Percentiles rank a stretch among this genome's conserved stretches.
Conservation (phyloP, 169 alveolate species). For the Plasmodium knowlesi region DNA sequence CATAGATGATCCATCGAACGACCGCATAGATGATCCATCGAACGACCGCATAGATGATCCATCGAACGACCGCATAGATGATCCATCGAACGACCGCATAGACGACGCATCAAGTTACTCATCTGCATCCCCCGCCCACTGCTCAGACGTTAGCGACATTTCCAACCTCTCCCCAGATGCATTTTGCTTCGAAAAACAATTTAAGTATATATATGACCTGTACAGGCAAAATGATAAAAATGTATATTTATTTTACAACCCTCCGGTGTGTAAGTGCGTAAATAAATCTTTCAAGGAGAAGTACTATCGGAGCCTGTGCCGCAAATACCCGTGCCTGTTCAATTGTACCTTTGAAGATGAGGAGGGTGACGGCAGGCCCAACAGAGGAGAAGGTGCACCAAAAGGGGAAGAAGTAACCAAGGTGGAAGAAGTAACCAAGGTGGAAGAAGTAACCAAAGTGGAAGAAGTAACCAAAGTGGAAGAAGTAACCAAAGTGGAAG, state of each 20-base stretch:
- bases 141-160: conserved; percentile 46
- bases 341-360: conserved; percentile 22
- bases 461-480: too few relatives aligned
- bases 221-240: conserved; percentile 69
- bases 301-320: conserved; percentile 17
- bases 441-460: background rate
- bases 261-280: conserved; percentile 69
- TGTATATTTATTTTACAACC: conserved; percentile 56
- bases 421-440: background rate
- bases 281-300: conserved; percentile 36
- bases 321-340: conserved; percentile 66
- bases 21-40: background rate
- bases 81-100: background rate
- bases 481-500: background rate
- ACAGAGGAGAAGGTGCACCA: background rate
- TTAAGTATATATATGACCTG: conserved; percentile 73
- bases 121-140: background rate
- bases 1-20: background rate
- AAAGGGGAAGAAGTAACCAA: background rate
- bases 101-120: background rate
- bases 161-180: conserved; percentile 70
- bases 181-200: conserved; percentile 65
- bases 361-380: background rate
- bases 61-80: background rate
- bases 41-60: background rate